These are phyloP conservation scores for Epicoccum nigrum DNA, from an alignment of 2,329 filamentous ascomycete species.

Conservation along the genomic window DNA sequence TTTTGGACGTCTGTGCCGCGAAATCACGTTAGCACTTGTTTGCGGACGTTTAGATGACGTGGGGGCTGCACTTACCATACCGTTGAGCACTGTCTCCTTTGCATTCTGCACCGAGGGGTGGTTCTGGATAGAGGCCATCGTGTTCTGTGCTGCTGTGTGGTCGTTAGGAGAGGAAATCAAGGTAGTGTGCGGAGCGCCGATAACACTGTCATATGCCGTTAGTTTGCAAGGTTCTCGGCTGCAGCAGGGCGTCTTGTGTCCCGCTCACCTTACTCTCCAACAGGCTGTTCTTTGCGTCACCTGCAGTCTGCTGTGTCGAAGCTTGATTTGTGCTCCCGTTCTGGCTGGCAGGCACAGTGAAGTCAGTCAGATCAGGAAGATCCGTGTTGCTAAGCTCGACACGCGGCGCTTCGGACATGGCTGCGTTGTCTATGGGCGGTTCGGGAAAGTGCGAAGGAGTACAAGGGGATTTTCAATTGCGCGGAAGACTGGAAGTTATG, in stretches of 20 bases:
- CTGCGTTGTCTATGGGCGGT: slow-evolving; percentile 5
- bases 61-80: slow-evolving; percentile 45
- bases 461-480: slow-evolving; percentile 2
- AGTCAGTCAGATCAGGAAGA: slow-evolving; percentile 34
- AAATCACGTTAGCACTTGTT: slow-evolving; percentile 36
- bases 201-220: slow-evolving; percentile 47
- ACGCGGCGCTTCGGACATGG: slow-evolving; percentile 43
- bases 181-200: slow-evolving; percentile 44
- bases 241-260: slow-evolving; percentile 30
- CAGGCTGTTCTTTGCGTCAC: slow-evolving; percentile 47
- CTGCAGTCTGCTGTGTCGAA: slow-evolving; percentile 31
- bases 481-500: slow-evolving; percentile 4
- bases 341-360: slow-evolving; percentile 31
- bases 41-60: slow-evolving; percentile 6
- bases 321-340: slow-evolving; percentile 27
- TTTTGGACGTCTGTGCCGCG: slow-evolving; percentile 37
- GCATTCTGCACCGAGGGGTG: slow-evolving; percentile 57
- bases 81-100: slow-evolving; percentile 52
- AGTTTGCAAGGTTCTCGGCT: slow-evolving; percentile 41
- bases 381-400: slow-evolving; percentile 37
- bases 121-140: slow-evolving; percentile 56
- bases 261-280: slow-evolving; percentile 53
- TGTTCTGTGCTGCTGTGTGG: slow-evolving; percentile 54
- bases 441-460: slow-evolving; percentile 1
- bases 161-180: slow-evolving; percentile 36